Base-by-base conservation (phyloP, 495 filamentous ascomycete genomes). In the Hyaloscypha finlandica region DNA sequence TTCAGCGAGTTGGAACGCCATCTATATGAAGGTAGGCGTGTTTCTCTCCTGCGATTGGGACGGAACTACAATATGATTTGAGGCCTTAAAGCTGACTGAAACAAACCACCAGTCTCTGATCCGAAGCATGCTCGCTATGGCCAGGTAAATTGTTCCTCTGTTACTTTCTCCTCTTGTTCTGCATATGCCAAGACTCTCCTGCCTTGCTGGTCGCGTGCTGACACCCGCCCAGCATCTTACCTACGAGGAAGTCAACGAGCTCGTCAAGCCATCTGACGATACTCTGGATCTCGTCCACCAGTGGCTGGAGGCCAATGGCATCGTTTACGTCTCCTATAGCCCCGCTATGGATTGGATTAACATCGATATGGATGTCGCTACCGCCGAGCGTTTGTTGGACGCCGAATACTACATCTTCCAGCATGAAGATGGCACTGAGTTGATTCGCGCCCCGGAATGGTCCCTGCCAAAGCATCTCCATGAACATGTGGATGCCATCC, bases 401-500 rank as follows among this genome's bases (percentile, higher is more conserved):
- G 84, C 87, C 6, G 77, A 87, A 66, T 90, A 88, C 68, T 82
- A 85, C 65, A 68, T 83, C 51, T 87, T 87, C 72, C 74, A 83
- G 68, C 84, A 89, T 67, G 65, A 64, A 32, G 67, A 73, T 20
- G 79, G 77, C 22, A 67, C 73, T 22, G 37, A 73, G 60, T 64
- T 79, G 33, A 65, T 77, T 42, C 76, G 77, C 4, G 74, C 76
- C 29, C 71, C 78, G 63, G 72, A 77, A 48, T 88, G 84, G 77
- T 85, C 83, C 35, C 77, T 86, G n/a, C 85, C 85, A 20, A 76
- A 73, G 66, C 83, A 88, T 71, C 81, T 78, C 8, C 85, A 85
- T 66, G 75, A 77, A 31, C 83, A 87, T 69, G 81, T 91, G 64
- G 85, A 88, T 63, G 81, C 85, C 2, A 84, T 90, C 56, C 88